Base-by-base conservation (phyloP, 305 asterid species). In the Andrographis paniculata region DNA sequence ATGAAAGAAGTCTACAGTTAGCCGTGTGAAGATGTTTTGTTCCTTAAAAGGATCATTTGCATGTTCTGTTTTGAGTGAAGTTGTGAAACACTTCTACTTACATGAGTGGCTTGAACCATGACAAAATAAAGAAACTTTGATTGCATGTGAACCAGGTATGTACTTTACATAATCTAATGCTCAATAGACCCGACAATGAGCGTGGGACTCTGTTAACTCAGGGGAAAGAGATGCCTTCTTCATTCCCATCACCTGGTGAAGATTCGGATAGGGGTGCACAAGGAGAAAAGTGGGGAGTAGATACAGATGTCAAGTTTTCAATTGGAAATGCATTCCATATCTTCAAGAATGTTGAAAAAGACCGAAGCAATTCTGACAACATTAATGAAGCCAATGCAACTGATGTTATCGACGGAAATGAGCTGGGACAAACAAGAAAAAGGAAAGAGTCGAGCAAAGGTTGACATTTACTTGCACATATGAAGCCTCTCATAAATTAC, bases 311-410 rank as follows among this genome's bases (percentile, higher is more conserved):
- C n/a, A 53, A 58, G 45, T 33, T 70, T 52, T 65, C 76, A 16
- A 65, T 63, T 58, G 82, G 70, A 47, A 56, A 59, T 56, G 72
- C 73, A 55, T 74, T 83, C 50, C 56, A 61, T 53, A 59, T 80
- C 62, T 78, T 80, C 58, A 80, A 80, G 66, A 71, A 61, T 36
- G 42, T 78, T 12, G 55, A 52, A 45, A 66, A 48, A 52, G 57
- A 17, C 5, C 58, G 43, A 40, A 49, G 40, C 17, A 66, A 51
- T 42, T 38, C 45, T 28, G 31, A 45, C 0, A 37, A 52, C 43
- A 33, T 39, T 40, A 20, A 37, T 53, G 59, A 55, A 31, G 18
- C 23, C 46, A 52, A 48, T 14, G 76, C 55, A 23, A 30, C 30
- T 16, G 59, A 51, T 23, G 56, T 39, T 48, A 28, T 52, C 11